phyloP scores from a whole-genome alignment of 2,329 filamentous ascomycete species.

The Arthrobotrys iridis region DNA sequence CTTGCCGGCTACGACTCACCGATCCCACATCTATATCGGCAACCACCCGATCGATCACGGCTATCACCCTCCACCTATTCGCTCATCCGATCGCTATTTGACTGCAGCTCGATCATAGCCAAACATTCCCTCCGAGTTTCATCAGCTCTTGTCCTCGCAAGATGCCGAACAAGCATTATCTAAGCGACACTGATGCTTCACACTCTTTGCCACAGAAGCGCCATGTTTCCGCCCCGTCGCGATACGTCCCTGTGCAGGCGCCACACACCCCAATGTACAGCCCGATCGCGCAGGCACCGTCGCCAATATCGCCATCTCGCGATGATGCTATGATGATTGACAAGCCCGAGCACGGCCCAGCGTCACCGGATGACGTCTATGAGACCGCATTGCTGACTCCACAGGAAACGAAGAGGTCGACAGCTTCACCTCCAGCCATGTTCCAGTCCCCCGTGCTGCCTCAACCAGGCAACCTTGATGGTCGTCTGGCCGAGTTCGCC shows the following conservation, averaged over 20 bases:
- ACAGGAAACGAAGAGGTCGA: slow-evolving; percentile 52
- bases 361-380: slow-evolving; percentile 38
- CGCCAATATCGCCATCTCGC: slow-evolving; percentile 49
- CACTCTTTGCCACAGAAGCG: slow-evolving; percentile 47
- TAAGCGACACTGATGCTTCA: slow-evolving; percentile 27
- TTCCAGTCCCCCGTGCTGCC: slow-evolving; percentile 40
- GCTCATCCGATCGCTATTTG: background rate
- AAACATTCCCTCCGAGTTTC: background rate
- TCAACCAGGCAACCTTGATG: slow-evolving; percentile 45
- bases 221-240: slow-evolving; percentile 52
- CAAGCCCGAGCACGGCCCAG: slow-evolving; percentile 19
- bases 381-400: slow-evolving; percentile 48
- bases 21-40: slow-evolving; percentile 26
- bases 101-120: background rate
- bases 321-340: slow-evolving; percentile 49
- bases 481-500: slow-evolving; percentile 36
- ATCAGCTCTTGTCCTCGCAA: slow-evolving; percentile 15
- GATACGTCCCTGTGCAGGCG: slow-evolving; percentile 44
- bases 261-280: slow-evolving; percentile 49
- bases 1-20: slow-evolving; percentile 30
- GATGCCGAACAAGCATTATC: slow-evolving; percentile 53
- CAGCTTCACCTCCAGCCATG: slow-evolving; percentile 46
- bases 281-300: slow-evolving; percentile 50
- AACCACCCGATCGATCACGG: slow-evolving; percentile 34
- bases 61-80: background rate